phyloP scores from a whole-genome alignment of 768 basidiomycete species.

The Collybia nuda region DNA sequence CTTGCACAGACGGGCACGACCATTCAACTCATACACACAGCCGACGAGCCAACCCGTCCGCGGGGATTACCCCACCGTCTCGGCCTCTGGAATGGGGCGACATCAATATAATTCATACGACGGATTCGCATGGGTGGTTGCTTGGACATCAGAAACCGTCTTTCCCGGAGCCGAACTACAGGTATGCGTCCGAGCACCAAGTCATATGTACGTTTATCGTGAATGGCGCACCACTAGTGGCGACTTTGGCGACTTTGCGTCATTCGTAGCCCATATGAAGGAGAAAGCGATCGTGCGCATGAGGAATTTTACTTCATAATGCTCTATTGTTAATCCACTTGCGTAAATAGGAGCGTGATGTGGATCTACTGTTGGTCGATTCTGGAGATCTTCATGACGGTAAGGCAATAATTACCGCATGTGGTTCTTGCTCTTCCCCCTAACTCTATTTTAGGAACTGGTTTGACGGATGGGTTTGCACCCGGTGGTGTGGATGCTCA shows the following conservation, averaged over 20 bases:
- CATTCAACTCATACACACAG: constrained; percentile 21
- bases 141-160: constrained; percentile 78
- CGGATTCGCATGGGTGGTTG: constrained; percentile 73
- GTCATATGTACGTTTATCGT: background rate
- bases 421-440: background rate
- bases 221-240: constrained; percentile 29
- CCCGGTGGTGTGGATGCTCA: constrained; percentile 71
- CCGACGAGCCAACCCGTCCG: constrained; percentile 36
- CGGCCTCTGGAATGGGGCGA: constrained; percentile 83
- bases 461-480: constrained; percentile 75
- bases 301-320: constrained; percentile 2
- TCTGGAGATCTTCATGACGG: constrained; percentile 81
- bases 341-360: constrained; percentile 52
- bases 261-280: constrained; percentile 87
- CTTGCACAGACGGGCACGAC: constrained; percentile 21
- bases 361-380: constrained; percentile 83
- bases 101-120: constrained; percentile 84
- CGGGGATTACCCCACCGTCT: constrained; percentile 53
- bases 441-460: constrained; percentile 51
- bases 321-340: background rate
- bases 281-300: constrained; percentile 53
- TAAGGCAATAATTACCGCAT: constrained; percentile 4
- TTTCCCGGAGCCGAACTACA: constrained; percentile 78
- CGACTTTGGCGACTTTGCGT: constrained; percentile 80
- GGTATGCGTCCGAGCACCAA: constrained; percentile 27